phyloP scores from a whole-genome alignment of 2,329 filamentous ascomycete species.

The Cercospora beticola region DNA sequence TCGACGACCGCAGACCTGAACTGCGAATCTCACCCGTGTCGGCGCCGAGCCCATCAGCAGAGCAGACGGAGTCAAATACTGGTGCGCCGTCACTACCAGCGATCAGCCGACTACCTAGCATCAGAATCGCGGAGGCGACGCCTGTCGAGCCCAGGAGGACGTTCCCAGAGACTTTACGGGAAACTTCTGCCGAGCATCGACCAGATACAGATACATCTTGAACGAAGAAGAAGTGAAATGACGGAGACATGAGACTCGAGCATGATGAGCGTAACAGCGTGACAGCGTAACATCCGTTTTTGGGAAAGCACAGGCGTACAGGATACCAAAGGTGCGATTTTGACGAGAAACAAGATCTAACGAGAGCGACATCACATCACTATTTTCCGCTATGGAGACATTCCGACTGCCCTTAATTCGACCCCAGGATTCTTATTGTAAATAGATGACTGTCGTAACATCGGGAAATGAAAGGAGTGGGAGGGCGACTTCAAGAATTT shows the following conservation, averaged over 20 bases:
- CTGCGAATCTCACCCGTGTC: conserved; percentile 14
- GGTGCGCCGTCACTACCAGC: conserved; percentile 38
- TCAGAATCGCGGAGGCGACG: conserved; percentile 44
- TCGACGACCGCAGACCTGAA: conserved; percentile 26
- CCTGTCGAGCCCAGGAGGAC: conserved; percentile 30
- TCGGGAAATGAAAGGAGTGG: background rate
- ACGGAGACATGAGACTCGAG: background rate
- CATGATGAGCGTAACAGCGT: background rate
- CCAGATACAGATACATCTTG: background rate
- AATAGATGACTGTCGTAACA: background rate
- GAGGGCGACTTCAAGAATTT: background rate
- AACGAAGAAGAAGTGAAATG: background rate
- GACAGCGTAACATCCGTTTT: background rate
- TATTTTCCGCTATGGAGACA: background rate
- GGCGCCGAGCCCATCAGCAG: conserved; percentile 4
- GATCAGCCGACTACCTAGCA: conserved; percentile 46
- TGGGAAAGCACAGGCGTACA: background rate
- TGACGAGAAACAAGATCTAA: conserved; percentile 24
- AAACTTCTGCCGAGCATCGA: conserved; percentile 17
- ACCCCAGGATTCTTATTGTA: background rate
- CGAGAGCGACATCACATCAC: conserved; percentile 9
- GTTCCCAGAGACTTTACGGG: conserved; percentile 17
- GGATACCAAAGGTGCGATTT: background rate
- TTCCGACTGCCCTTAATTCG: background rate
- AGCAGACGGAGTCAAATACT: conserved; percentile 12